Percentiles rank a stretch among this genome's conserved stretches.
Evolutionary conservation across 805 yeast genomes (phyloP).

Genomic region (Starmerella davenportii): DNA sequence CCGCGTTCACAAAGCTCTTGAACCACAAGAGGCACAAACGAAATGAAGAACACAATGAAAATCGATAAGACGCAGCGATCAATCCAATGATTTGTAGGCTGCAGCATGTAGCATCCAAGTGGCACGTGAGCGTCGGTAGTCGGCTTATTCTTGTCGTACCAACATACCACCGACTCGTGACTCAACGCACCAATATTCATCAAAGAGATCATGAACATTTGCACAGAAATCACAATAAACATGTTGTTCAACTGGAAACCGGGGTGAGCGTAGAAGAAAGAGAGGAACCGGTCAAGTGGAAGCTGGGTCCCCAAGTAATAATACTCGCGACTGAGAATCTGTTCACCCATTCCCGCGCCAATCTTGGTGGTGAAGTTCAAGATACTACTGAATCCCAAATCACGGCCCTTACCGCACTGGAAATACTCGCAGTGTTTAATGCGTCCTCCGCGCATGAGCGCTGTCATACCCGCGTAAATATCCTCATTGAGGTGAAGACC

Average conservation of each 20-base stretch:
- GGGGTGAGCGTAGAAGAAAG: conserved; percentile 92
- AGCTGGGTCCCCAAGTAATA: conserved; percentile 77
- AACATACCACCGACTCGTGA: conserved; percentile 54
- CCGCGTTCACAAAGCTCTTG: conserved; percentile 86
- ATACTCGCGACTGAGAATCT: conserved; percentile 76
- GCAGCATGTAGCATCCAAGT: conserved; percentile 66
- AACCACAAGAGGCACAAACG: conserved; percentile 70
- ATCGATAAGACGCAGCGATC: conserved; percentile 74
- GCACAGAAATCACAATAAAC: conserved; percentile 74
- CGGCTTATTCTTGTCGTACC: conserved; percentile 46
- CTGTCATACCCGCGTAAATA: conserved; percentile 90
- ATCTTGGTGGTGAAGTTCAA: conserved; percentile 86
- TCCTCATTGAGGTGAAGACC: conserved; percentile 88
- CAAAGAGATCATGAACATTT: conserved; percentile 62
- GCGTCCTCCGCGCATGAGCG: conserved; percentile 74
- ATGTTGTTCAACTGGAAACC: conserved; percentile 88
- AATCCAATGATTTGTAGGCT: conserved; percentile 83
- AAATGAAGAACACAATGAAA: conserved; percentile 80
- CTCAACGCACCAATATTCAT: conserved; percentile 63
- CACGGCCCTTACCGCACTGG: conserved; percentile 96
- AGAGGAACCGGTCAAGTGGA: conserved; percentile 74
- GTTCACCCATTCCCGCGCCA: conserved; percentile 99
- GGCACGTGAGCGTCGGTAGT: conserved; percentile 60
- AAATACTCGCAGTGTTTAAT: conserved; percentile 90
- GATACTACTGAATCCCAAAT: conserved; percentile 81